Base-by-base conservation (phyloP, 225 moss, liverwort and hornwort species). In the Marchantia paleacea region DNA sequence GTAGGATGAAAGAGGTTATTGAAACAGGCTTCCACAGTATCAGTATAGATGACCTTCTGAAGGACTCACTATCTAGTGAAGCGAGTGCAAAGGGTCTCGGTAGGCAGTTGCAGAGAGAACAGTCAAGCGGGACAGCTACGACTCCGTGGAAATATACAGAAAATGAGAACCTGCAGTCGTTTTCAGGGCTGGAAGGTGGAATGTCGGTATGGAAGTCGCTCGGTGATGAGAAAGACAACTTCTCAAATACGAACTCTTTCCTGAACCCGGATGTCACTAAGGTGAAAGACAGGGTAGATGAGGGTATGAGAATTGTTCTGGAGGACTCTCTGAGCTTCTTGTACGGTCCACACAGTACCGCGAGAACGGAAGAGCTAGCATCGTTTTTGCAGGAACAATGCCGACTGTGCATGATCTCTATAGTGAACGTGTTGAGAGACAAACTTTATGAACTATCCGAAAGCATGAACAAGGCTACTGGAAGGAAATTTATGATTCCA, bases 321-420 rank as follows among this genome's bases (percentile, higher is more conserved):
- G 82, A 84, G 76, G 97, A 97, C 69, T 80, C 91, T 10, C 69
- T 91, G 25, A 88, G 88, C 83, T 97, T 95, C 80, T 82, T 95
- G 83, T 90, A 91, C 87, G 97, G 93, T 12, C 93, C 97, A 69
- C 90, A 91, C 73, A 88, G 82, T 57, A 84, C 86, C 61, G 78
- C 78, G 9, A 86, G 97, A 76, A 93, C 87, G 68, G 90, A 92
- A 52, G 89, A 85, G 49, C 84, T 94, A 73, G 85, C 93, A 1
- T 89, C 90, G 9, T 97, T 88, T 76, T 75, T 94, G 50, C 93
- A 95, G 83, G 93, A 94, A 60, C 90, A 90, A 65, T 97, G 97
- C 81, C 86, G 85, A 75, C 75, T 81, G 65, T 90, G 93, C 86
- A 87, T 89, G 69, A 83, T 79, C 60, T 77, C 81, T 83, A 87